Base-by-base conservation (phyloP, 2,329 filamentous ascomycete species). In the Ophiostoma novo-ulmi region DNA sequence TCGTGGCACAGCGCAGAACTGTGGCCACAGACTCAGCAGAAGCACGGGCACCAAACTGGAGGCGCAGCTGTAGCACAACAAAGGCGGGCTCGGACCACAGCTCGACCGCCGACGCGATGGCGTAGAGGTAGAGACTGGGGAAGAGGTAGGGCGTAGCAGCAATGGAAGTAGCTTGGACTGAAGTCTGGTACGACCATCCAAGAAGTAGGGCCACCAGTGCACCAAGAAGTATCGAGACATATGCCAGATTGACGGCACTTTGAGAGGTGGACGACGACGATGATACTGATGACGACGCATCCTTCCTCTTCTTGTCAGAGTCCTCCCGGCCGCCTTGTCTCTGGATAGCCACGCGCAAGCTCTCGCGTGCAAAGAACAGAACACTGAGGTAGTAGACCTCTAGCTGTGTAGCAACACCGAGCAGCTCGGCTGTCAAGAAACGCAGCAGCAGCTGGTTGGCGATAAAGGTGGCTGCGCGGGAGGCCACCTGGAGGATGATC, bases 301-400 rank as follows among this genome's bases (percentile, higher is more conserved):
- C 58, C 13, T 36, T 36, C 13, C 17, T 63, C 17, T 68, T 63
- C 13, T 3, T 66, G 31, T 20, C 67, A 17, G 35, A 35, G 17
- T 48, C n/a, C 8, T 41, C 14, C 26, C 72, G 41, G 5, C 72
- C 68, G 17, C 82, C 81, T 75, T 94, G 91, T 69, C 95, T 86
- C 80, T 98, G 94, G 48, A 97, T 87, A 36, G 94, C 93, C n/a
- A 97, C 90, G 20, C 95, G 90, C 67, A 98, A 82, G 76, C 91
- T 94, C 80, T 99, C 95, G 55, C 95, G 87, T 0, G 95, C 91
- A 77, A 99, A 98, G 80, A 97, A 97, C 0, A 99, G 85, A n/a
- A 96, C 89, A 0, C 93, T 93, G 64, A 97, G 90, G 72, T 94
- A 94, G 79, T 94, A 97, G 0, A 98, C 88, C 76, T 99, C 95